These are phyloP conservation scores for Odonthalia washingtoniensis DNA, from an alignment of 31 red algal species.

Conservation along the genomic window DNA sequence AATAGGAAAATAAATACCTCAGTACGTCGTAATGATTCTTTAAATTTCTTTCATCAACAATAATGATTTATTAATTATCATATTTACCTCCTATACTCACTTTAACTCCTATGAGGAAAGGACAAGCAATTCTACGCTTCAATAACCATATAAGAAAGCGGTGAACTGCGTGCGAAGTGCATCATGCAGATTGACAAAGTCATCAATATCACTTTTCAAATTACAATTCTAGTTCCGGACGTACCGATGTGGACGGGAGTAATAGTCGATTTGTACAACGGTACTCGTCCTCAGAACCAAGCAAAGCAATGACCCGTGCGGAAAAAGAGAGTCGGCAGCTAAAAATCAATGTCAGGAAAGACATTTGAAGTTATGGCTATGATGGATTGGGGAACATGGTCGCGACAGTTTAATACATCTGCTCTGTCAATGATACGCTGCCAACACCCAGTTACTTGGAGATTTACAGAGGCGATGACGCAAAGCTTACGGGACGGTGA, in stretches of 20 bases:
- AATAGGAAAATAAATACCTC: too few relatives aligned
- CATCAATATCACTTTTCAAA: slow-evolving; percentile 46
- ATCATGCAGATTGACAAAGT: slow-evolving; percentile 59
- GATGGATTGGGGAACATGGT: slow-evolving; percentile 45
- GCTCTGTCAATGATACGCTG: slow-evolving; percentile 66
- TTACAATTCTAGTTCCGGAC: slow-evolving; percentile 31
- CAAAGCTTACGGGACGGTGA: slow-evolving; percentile 53
- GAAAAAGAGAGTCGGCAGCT: neutral
- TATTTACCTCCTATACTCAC: too few relatives aligned
- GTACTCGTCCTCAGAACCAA: neutral
- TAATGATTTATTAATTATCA: too few relatives aligned
- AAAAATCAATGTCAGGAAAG: neutral
- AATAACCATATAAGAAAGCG: too few relatives aligned
- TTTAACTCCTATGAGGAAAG: too few relatives aligned
- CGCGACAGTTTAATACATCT: slow-evolving; percentile 61
- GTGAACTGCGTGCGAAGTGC: slow-evolving; percentile 70
- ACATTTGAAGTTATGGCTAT: slow-evolving; percentile 1
- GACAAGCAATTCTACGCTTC: too few relatives aligned
- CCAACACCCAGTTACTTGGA: slow-evolving; percentile 52
- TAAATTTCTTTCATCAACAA: too few relatives aligned
- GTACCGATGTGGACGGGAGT: slow-evolving; percentile 58
- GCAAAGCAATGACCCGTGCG: neutral
- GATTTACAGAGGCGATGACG: slow-evolving; percentile 60
- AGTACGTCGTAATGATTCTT: too few relatives aligned
- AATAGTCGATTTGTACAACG: slow-evolving; percentile 61